Conservation (phyloP, 2,329 filamentous ascomycete genomes). For the Myriosclerotinia curreyana region DNA sequence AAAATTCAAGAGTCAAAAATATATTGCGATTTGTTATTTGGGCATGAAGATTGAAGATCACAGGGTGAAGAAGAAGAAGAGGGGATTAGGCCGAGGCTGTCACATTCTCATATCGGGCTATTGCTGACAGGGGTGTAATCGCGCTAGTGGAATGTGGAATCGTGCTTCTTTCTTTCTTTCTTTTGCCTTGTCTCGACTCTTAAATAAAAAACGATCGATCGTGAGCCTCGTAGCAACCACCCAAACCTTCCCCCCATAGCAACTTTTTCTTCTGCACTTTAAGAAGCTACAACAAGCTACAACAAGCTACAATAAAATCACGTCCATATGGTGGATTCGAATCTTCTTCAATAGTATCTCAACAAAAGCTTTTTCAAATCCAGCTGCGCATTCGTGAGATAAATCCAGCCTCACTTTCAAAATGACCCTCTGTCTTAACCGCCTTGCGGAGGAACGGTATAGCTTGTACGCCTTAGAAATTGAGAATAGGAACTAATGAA, state of each 20-base stretch:
- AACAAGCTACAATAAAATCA: background rate
- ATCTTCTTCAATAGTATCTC: background rate
- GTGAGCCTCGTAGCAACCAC: constrained; percentile 18
- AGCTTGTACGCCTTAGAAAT: background rate
- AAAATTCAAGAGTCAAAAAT: background rate
- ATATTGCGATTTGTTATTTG: background rate
- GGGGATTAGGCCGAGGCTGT: constrained; percentile 19
- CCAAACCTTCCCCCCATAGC: constrained; percentile 17
- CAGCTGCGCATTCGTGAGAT: constrained; percentile 6
- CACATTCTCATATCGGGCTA: constrained; percentile 12
- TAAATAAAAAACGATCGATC: constrained; percentile 18
- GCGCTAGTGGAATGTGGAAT: constrained; percentile 14
- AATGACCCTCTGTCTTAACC: constrained; percentile 87
- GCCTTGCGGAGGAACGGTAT: constrained; percentile 71
- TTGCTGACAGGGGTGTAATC: constrained; percentile 1
- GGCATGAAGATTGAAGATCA: background rate
- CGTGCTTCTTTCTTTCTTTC: constrained; percentile 20
- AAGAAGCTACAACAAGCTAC: background rate
- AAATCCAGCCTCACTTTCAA: constrained; percentile 24
- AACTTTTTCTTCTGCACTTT: background rate
- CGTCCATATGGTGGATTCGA: background rate
- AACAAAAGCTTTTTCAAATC: background rate
- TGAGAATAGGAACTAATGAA: constrained; percentile 8
- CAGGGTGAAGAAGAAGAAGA: background rate
- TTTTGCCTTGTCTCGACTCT: constrained; percentile 15